phyloP scores from a whole-genome alignment of 805 yeast genomes.

The Saccharomycopsis oosterbeekiorum region DNA sequence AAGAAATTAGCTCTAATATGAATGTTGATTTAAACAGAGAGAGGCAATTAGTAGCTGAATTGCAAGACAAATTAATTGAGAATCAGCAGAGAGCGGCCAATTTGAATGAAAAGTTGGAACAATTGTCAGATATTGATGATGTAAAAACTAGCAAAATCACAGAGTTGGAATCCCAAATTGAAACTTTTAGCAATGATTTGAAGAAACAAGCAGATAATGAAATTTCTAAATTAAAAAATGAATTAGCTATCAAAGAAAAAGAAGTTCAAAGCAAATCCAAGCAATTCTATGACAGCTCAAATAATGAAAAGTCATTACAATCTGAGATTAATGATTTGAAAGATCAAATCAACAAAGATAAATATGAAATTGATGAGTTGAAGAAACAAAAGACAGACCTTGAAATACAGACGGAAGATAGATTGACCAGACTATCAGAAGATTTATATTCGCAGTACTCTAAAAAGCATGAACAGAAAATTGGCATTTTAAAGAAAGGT shows the following conservation, averaged over 20 bases:
- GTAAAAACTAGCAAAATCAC: background rate
- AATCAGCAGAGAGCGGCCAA: background rate
- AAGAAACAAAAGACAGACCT: slow-evolving; percentile 22
- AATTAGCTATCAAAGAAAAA: background rate
- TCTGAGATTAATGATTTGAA: slow-evolving; percentile 22
- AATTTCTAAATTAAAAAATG: background rate
- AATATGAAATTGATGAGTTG: slow-evolving; percentile 6
- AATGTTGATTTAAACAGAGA: slow-evolving; percentile 12
- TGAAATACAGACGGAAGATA: slow-evolving; percentile 42
- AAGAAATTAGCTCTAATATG: slow-evolving; percentile 20
- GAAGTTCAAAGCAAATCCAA: background rate
- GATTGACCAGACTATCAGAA: slow-evolving; percentile 53
- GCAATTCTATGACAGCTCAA: background rate
- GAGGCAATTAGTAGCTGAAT: background rate
- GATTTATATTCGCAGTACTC: slow-evolving; percentile 66
- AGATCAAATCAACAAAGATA: slow-evolving; percentile 20
- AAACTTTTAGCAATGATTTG: background rate
- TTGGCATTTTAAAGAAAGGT: slow-evolving; percentile 47
- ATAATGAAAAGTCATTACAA: background rate
- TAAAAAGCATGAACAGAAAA: slow-evolving; percentile 67
- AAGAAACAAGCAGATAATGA: background rate
- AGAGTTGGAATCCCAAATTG: slow-evolving; percentile 18
- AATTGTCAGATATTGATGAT: background rate
- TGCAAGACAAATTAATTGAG: background rate
- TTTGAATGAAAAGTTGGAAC: background rate